phyloP scores from a whole-genome alignment of 108 stramenopile species.

The Cyclotella baltica region DNA sequence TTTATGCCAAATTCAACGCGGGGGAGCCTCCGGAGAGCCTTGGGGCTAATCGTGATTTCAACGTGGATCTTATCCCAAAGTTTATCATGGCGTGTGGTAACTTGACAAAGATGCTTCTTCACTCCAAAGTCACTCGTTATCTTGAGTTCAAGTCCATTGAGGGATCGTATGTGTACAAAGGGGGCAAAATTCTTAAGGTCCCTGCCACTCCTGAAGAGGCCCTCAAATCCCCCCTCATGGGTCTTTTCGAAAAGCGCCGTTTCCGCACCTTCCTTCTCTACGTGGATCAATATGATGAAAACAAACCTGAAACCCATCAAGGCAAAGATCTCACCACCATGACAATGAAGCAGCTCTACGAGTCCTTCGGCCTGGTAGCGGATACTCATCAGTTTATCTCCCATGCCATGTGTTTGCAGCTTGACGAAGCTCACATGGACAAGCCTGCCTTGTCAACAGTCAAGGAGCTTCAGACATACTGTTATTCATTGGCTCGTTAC shows the following conservation, averaged over 20 bases:
- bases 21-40: constrained; percentile 79
- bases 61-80: constrained; percentile 99
- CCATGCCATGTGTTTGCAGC: constrained; percentile 98
- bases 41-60: constrained; percentile 96
- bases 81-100: constrained; percentile 99
- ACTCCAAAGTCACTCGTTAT: constrained; percentile 98
- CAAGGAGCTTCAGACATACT: constrained; percentile 93
- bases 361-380: constrained; percentile 90
- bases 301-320: constrained; percentile 78
- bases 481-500: constrained; percentile 92
- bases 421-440: constrained; percentile 94
- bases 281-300: constrained; percentile 88
- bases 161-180: constrained; percentile 97
- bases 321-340: constrained; percentile 89
- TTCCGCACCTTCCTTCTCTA: constrained; percentile 97
- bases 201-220: constrained; percentile 95
- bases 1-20: constrained; percentile 96
- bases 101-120: constrained; percentile 98
- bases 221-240: constrained; percentile 92
- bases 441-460: constrained; percentile 90
- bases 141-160: constrained; percentile 97
- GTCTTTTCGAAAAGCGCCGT: constrained; percentile 97
- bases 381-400: constrained; percentile 98
- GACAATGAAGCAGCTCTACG: constrained; percentile 96
- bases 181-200: constrained; percentile 92